Conservation (phyloP, 345 rosid species). For the Erysimum cheiranthoides region DNA sequence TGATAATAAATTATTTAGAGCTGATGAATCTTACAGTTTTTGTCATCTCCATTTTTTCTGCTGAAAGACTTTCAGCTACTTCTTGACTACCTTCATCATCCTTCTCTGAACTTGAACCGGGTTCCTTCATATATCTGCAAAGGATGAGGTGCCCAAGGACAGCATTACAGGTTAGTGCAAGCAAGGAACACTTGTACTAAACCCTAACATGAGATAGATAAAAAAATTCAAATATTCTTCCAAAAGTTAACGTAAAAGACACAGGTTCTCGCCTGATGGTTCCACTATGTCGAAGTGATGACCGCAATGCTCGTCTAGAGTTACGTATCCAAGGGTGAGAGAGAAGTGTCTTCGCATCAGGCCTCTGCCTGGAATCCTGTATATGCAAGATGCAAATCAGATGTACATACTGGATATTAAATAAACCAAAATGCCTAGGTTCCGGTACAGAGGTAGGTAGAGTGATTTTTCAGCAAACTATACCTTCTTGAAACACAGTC, state of each 20-base stretch:
- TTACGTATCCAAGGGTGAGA: slow-evolving; percentile 99
- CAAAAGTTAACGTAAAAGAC: not conserved
- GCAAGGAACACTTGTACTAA: slow-evolving; percentile 21
- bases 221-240: not conserved
- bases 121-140: slow-evolving; percentile 60
- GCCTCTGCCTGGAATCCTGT: slow-evolving; percentile 97
- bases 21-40: slow-evolving; percentile 54
- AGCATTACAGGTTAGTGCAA: slow-evolving; percentile 10
- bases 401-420: slow-evolving; percentile 5
- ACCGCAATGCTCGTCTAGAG: slow-evolving; percentile 82
- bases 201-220: not conserved
- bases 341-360: slow-evolving; percentile 96
- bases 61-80: slow-evolving; percentile 53
- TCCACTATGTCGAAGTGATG: slow-evolving; percentile 84
- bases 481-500: slow-evolving; percentile 98
- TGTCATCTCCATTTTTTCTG: slow-evolving; percentile 54
- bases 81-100: slow-evolving; percentile 60
- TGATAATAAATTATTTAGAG: not conserved
- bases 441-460: slow-evolving; percentile 4
- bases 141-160: slow-evolving; percentile 33
- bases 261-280: slow-evolving; percentile 60
- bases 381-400: slow-evolving; percentile 40
- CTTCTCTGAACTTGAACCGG: slow-evolving; percentile 54
- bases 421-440: slow-evolving; percentile 16
- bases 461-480: slow-evolving; percentile 11